phyloP scores from a whole-genome alignment of 208 protist species.

The Acanthamoeba quina region DNA sequence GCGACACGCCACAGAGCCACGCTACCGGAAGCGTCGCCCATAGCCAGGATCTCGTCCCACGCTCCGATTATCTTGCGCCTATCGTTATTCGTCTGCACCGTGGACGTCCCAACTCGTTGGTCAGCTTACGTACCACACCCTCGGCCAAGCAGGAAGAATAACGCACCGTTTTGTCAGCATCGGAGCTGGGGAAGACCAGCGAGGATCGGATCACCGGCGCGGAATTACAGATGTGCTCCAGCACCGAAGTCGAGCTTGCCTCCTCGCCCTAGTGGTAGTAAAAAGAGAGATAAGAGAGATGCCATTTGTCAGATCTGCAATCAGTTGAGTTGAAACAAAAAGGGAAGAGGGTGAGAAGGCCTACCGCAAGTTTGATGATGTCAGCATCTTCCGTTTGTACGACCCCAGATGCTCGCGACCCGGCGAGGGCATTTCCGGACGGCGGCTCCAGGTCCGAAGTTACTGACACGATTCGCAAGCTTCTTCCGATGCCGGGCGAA shows the following conservation, averaged over 20 bases:
- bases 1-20: constrained; percentile 20
- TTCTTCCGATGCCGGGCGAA: background rate
- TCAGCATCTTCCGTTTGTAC: background rate
- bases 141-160: background rate
- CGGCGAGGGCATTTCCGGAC: no score
- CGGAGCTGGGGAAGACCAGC: background rate
- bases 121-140: background rate
- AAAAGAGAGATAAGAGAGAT: background rate
- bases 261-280: background rate
- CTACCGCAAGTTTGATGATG: no score
- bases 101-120: background rate
- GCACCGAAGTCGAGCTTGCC: background rate
- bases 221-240: background rate
- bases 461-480: background rate
- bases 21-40: background rate
- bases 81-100: background rate
- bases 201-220: background rate
- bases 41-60: background rate
- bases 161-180: background rate
- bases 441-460: background rate
- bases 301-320: no score
- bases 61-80: background rate
- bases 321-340: no score
- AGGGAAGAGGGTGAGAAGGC: no score
- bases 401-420: background rate